Evolutionary conservation across 129 eudicot genomes (phyloP).

Genomic region (Lactuca saligna): DNA sequence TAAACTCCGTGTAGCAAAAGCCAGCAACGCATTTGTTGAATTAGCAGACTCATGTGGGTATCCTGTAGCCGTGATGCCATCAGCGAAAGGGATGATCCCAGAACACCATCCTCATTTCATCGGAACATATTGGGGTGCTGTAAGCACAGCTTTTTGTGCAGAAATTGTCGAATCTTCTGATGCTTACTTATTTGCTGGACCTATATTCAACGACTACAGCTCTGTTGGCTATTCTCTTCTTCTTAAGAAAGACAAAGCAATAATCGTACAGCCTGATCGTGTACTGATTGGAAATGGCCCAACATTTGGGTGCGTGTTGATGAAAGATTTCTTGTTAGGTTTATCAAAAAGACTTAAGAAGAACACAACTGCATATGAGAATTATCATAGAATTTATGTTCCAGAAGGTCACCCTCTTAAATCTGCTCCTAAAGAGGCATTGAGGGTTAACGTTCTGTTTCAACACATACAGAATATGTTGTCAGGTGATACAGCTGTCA

Average conservation of each 20-base stretch:
- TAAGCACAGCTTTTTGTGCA: not conserved
- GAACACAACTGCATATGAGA: not conserved
- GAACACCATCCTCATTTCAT: not conserved
- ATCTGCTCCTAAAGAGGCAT: not conserved
- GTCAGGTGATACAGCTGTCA: not conserved
- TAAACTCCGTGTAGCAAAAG: not conserved
- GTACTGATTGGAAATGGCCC: not conserved
- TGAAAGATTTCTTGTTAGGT: not conserved
- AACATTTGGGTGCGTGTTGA: not conserved
- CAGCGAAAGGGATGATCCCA: not conserved
- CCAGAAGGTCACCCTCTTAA: not conserved
- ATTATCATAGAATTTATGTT: not conserved
- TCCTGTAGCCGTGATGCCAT: not conserved
- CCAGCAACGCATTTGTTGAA: not conserved
- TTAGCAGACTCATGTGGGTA: not conserved
- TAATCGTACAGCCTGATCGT: not conserved
- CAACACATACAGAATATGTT: not conserved
- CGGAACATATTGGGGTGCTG: not conserved
- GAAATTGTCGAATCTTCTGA: not conserved
- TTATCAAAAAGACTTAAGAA: not conserved
- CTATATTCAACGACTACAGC: not conserved
- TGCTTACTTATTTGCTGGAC: not conserved
- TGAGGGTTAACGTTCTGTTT: not conserved
- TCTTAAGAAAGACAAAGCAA: not conserved
- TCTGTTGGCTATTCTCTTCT: not conserved